Evolutionary conservation across 2,329 filamentous ascomycete genomes (phyloP).

Genomic region (Penicillium sp.): DNA sequence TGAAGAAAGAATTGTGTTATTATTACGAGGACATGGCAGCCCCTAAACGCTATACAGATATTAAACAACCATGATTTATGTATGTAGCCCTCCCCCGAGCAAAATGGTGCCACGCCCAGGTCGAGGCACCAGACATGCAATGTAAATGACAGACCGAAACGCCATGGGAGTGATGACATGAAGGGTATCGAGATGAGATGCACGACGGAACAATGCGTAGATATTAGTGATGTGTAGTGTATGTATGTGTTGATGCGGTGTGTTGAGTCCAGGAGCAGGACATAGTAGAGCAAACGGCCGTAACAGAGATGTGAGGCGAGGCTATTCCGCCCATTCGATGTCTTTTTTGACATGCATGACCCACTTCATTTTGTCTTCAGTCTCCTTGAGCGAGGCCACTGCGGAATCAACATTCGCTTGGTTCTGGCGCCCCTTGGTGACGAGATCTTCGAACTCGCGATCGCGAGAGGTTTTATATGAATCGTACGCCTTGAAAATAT

Average conservation of each 20-base stretch:
- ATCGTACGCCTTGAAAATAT: conserved; percentile 36
- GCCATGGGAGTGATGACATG: neutral
- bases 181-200: conserved; percentile 9
- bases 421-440: conserved; percentile 27
- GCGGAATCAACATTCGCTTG: conserved; percentile 33
- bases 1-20: neutral
- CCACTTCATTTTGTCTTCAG: conserved; percentile 46
- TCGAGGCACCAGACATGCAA: neutral
- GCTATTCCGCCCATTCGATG: conserved; percentile 27
- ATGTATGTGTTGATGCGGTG: too few relatives aligned
- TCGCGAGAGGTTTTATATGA: conserved; percentile 42
- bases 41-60: neutral
- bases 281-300: neutral
- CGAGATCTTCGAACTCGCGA: conserved; percentile 31
- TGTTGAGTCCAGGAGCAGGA: neutral
- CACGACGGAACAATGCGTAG: neutral
- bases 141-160: conserved; percentile 4
- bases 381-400: conserved; percentile 38
- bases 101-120: neutral
- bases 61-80: neutral
- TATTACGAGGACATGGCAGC: neutral
- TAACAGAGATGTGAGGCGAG: neutral
- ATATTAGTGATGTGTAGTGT: neutral
- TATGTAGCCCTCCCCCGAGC: neutral
- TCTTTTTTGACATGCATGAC: conserved; percentile 41